phyloP scores from a whole-genome alignment of 306 rosid genomes.

The Trifolium repens region DNA sequence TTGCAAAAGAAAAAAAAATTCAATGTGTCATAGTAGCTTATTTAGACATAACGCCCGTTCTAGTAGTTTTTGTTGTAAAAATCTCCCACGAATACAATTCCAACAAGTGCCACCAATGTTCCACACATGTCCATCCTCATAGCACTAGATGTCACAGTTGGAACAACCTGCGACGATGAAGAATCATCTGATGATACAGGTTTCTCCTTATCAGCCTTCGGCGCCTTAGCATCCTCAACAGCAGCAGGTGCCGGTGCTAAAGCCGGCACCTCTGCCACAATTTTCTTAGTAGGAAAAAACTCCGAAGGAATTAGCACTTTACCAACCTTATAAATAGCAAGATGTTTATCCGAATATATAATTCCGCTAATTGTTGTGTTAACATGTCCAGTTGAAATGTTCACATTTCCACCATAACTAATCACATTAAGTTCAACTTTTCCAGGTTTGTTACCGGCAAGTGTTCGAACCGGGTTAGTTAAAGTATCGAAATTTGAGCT shows the following conservation, averaged over 20 bases:
- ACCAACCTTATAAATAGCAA: constrained; percentile 65
- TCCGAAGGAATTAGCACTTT: constrained; percentile 63
- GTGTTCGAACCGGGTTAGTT: constrained; percentile 69
- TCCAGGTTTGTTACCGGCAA: constrained; percentile 57
- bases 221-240: constrained; percentile 17
- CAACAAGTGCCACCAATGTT: constrained; percentile 38
- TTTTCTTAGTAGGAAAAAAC: constrained; percentile 45
- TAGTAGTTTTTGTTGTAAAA: not conserved
- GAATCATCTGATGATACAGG: constrained; percentile 11
- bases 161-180: constrained; percentile 48
- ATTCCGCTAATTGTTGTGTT: constrained; percentile 65
- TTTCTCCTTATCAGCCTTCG: constrained; percentile 56
- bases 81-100: constrained; percentile 33
- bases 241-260: constrained; percentile 17
- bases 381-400: constrained; percentile 58
- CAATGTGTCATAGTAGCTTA: not conserved
- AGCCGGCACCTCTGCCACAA: constrained; percentile 29
- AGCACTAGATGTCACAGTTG: constrained; percentile 31
- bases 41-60: not conserved
- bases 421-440: constrained; percentile 63
- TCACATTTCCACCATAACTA: constrained; percentile 60
- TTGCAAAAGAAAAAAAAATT: not conserved
- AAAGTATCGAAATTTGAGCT: constrained; percentile 66
- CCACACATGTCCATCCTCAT: constrained; percentile 2
- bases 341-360: constrained; percentile 59